These are phyloP conservation scores for Hirschfeldia incana DNA, from an alignment of 345 rosid genomes.

Conservation along the genomic window DNA sequence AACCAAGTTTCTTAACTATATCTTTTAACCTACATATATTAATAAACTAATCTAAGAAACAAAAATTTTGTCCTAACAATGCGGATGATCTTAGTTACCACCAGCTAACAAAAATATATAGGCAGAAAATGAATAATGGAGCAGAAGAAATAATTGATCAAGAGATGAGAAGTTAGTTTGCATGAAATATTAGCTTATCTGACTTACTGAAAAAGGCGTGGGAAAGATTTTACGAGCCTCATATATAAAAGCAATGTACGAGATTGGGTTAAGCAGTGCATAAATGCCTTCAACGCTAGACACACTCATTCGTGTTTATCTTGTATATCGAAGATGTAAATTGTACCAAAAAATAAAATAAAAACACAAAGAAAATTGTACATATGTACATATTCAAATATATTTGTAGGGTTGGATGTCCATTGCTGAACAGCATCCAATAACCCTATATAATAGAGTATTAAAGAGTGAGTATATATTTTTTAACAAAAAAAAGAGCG, in stretches of 20 bases:
- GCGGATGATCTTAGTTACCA: too few species aligned
- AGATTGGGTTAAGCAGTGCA: constrained; percentile 23
- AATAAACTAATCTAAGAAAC: too few species aligned
- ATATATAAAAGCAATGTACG: constrained; percentile 7
- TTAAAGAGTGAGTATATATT: background rate
- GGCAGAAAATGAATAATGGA: background rate
- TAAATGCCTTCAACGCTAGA: constrained; percentile 7
- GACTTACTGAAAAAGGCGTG: background rate
- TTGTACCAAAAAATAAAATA: background rate
- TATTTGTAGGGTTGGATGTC: constrained; percentile 17
- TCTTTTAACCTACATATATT: too few species aligned
- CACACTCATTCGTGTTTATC: background rate
- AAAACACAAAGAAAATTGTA: background rate
- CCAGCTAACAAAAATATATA: background rate
- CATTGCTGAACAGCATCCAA: constrained; percentile 25
- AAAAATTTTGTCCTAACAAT: too few species aligned
- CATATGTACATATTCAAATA: constrained; percentile 28
- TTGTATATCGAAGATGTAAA: background rate
- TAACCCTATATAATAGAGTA: constrained; percentile 15
- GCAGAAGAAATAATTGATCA: background rate
- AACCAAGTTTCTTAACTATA: too few species aligned
- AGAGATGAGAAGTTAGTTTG: background rate
- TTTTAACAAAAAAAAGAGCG: too few species aligned
- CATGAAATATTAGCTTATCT: constrained; percentile 5
- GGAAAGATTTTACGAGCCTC: constrained; percentile 10